Conservation (phyloP, 257 asterid genomes). For the Lycium barbarum region DNA sequence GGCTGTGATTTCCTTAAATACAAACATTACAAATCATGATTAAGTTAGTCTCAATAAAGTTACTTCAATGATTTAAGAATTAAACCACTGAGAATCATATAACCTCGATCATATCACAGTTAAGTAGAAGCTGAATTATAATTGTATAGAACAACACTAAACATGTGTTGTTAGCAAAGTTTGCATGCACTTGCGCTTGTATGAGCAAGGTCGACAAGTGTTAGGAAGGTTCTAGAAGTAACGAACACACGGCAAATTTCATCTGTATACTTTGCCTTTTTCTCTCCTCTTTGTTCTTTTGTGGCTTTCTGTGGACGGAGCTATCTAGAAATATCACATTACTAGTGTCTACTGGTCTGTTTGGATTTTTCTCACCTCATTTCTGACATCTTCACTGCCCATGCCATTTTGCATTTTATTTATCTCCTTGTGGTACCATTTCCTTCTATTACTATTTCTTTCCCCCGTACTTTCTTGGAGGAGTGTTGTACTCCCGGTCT, state of each 20-base stretch:
- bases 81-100: too few relatives aligned
- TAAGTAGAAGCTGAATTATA: too few relatives aligned
- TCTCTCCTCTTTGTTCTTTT: not conserved
- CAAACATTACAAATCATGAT: too few relatives aligned
- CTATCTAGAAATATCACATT: not conserved
- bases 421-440: not conserved
- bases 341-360: not conserved
- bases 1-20: too few relatives aligned
- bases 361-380: not conserved
- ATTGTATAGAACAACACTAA: not conserved
- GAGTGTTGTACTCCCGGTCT: too few relatives aligned
- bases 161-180: not conserved
- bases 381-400: not conserved
- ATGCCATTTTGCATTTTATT: not conserved
- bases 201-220: not conserved
- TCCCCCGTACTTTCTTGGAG: not conserved
- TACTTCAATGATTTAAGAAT: too few relatives aligned
- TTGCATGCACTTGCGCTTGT: not conserved
- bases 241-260: not conserved
- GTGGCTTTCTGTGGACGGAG: slow-evolving; percentile 7
- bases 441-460: not conserved
- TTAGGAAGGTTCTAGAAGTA: not conserved
- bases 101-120: too few relatives aligned
- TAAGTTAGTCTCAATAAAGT: too few relatives aligned
- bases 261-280: not conserved